Evolutionary conservation across 257 asterid species (phyloP).

Genomic region (Solanum verrucosum): DNA sequence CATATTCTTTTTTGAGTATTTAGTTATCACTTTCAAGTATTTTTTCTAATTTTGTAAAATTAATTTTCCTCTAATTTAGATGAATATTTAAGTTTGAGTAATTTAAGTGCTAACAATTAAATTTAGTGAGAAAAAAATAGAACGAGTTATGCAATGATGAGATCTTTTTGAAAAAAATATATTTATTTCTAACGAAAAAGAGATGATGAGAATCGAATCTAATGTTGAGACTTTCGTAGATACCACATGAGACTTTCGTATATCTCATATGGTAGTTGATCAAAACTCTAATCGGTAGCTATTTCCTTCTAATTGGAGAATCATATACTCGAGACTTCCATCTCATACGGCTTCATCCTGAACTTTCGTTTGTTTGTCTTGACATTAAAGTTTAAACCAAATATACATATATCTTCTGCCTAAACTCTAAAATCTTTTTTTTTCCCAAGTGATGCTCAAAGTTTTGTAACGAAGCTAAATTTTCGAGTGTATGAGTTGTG

Average conservation of each 20-base stretch:
- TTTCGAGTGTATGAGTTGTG: neutral
- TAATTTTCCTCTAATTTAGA: neutral
- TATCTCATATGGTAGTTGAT: neutral
- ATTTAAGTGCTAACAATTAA: neutral
- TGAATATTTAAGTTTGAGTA: neutral
- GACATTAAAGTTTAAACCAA: neutral
- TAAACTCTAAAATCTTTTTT: neutral
- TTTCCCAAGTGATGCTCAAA: no score
- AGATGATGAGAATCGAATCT: neutral
- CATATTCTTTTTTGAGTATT: neutral
- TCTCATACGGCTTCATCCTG: neutral
- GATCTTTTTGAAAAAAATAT: neutral
- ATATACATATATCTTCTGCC: neutral
- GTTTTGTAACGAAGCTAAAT: no score
- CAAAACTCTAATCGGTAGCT: neutral
- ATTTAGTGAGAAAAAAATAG: neutral
- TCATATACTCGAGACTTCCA: neutral
- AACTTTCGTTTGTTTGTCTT: neutral
- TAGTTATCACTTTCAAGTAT: neutral
- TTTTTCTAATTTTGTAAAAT: neutral
- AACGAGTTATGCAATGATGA: neutral
- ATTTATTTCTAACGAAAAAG: neutral
- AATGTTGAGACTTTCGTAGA: neutral
- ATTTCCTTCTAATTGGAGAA: neutral
- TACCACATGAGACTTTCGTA: neutral